These are phyloP conservation scores for Suhomyces guaymorum DNA, from an alignment of 1,139 yeast genomes.

Conservation along the genomic window DNA sequence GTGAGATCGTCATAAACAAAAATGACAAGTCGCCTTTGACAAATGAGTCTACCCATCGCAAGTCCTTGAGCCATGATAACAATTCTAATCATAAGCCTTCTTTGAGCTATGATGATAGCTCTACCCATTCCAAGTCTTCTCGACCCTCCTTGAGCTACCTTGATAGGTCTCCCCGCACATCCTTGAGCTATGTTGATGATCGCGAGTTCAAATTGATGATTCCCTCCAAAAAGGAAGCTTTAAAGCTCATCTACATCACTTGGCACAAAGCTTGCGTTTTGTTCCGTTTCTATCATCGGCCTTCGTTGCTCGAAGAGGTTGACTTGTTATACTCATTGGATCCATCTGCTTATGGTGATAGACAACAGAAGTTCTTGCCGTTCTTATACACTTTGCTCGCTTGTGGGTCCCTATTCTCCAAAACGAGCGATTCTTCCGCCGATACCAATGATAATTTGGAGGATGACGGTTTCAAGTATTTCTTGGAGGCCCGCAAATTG, in stretches of 20 bases:
- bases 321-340: conserved; percentile 58
- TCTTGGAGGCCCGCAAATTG: conserved; percentile 76
- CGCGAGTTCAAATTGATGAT: conserved; percentile 64
- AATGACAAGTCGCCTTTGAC: too few species aligned
- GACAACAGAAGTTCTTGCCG: conserved; percentile 77
- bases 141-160: too few species aligned
- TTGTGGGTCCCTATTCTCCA: conserved; percentile 69
- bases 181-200: conserved; percentile 25
- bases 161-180: conserved; percentile 11
- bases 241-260: conserved; percentile 69
- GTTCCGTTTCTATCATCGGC: conserved; percentile 82
- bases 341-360: conserved; percentile 66
- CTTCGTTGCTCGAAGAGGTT: conserved; percentile 66
- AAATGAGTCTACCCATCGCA: too few species aligned
- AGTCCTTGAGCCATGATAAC: too few species aligned
- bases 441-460: conserved; percentile 51
- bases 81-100: too few species aligned
- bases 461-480: conserved; percentile 82
- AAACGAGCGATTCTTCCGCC: conserved; percentile 36
- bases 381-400: conserved; percentile 63
- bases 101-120: too few species aligned
- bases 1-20: too few species aligned
- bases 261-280: conserved; percentile 87
- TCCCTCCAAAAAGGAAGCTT: conserved; percentile 74
- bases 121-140: too few species aligned